phyloP scores from a whole-genome alignment of 176 grass and related monocot genomes.

The Luzula sylvatica region DNA sequence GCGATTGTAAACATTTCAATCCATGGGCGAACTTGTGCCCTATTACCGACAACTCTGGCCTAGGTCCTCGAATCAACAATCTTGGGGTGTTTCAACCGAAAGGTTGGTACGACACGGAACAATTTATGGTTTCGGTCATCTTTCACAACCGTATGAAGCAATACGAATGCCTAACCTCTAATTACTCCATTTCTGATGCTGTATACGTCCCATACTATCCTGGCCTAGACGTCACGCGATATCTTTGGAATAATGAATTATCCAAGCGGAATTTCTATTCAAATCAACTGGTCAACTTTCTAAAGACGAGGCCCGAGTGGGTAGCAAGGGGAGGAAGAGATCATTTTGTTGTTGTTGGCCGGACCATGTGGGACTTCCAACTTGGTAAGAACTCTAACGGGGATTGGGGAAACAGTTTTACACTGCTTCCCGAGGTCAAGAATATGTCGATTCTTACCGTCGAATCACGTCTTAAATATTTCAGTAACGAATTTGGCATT shows the following conservation, averaged over 20 bases:
- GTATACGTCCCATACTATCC: constrained; percentile 71
- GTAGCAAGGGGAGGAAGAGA: constrained; percentile 32
- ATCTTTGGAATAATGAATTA: constrained; percentile 50
- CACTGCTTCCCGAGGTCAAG: constrained; percentile 30
- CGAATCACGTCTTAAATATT: constrained; percentile 44
- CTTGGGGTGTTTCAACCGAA: constrained; percentile 2
- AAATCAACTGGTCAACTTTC: constrained; percentile 29
- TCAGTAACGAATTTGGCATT: constrained; percentile 50
- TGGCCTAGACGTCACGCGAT: constrained; percentile 45
- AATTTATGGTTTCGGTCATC: constrained; percentile 19
- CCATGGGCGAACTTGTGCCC: constrained; percentile 28
- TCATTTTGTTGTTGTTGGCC: constrained; percentile 52
- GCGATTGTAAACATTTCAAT: constrained; percentile 20
- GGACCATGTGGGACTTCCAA: constrained; percentile 61
- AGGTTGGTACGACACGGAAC: constrained; percentile 26
- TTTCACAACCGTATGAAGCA: too few relatives aligned
- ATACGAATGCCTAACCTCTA: constrained; percentile 64
- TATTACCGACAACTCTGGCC: constrained; percentile 13
- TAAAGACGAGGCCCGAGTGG: constrained; percentile 45
- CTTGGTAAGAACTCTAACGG: constrained; percentile 10
- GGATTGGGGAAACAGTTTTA: constrained; percentile 51
- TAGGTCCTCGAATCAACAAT: constrained; percentile 9
- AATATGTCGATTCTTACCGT: constrained; percentile 71
- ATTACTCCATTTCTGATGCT: constrained; percentile 45
- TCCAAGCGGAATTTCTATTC: constrained; percentile 35